phyloP scores from a whole-genome alignment of 371 early-diverging fungal species.

The Blakeslea trispora region DNA sequence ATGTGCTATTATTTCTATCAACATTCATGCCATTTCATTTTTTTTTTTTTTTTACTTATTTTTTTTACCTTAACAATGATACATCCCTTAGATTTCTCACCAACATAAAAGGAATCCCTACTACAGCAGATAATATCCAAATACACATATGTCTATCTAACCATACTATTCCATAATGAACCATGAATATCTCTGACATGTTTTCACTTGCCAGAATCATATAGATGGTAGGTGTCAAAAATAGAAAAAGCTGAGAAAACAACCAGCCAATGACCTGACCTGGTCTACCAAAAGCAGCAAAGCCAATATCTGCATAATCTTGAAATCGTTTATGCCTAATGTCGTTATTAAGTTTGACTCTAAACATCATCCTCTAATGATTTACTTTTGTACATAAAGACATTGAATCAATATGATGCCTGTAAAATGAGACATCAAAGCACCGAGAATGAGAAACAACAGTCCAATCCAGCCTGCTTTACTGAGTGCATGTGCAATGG shows the following conservation, averaged over 20 bases:
- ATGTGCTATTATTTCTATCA: slow-evolving; percentile 67
- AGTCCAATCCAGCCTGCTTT: slow-evolving; percentile 83
- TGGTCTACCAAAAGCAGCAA: slow-evolving; percentile 65
- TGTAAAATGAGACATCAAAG: slow-evolving; percentile 60
- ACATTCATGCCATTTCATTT: background rate
- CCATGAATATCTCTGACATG: slow-evolving; percentile 49
- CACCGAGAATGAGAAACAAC: slow-evolving; percentile 10
- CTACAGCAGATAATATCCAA: slow-evolving; percentile 55
- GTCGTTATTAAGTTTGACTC: no score
- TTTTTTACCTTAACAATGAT: slow-evolving; percentile 48
- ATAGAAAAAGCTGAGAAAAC: slow-evolving; percentile 66
- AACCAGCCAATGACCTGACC: slow-evolving; percentile 62
- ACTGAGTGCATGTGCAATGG: slow-evolving; percentile 79
- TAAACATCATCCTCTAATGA: no score
- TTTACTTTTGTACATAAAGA: slow-evolving; percentile 29
- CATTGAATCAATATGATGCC: slow-evolving; percentile 37
- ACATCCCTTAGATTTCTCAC: slow-evolving; percentile 63
- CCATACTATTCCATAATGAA: slow-evolving; percentile 15
- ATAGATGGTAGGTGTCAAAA: slow-evolving; percentile 74
- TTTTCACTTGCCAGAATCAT: slow-evolving; percentile 76
- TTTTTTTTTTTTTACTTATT: background rate
- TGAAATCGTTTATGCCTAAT: slow-evolving; percentile 6
- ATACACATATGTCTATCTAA: slow-evolving; percentile 57
- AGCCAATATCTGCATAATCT: slow-evolving; percentile 56
- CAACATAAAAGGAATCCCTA: slow-evolving; percentile 54